Evolutionary conservation across 2,329 filamentous ascomycete genomes (phyloP).

Genomic region (Hypoxylon sp.): DNA sequence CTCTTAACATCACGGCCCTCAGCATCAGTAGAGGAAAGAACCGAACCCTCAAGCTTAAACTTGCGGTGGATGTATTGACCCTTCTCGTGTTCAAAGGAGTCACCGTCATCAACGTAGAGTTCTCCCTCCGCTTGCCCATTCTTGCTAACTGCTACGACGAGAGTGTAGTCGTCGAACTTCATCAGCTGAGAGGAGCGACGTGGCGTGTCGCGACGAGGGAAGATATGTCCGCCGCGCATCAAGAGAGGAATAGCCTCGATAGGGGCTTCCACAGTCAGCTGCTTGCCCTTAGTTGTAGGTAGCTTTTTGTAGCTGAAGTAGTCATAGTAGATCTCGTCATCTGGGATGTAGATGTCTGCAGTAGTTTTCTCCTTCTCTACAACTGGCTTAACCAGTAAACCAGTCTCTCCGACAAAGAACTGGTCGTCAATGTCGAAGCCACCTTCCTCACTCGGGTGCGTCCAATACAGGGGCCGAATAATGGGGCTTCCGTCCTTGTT

Average conservation of each 20-base stretch:
- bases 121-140: slow-evolving; percentile 79
- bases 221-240: slow-evolving; percentile 93
- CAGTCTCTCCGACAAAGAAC: slow-evolving; percentile 88
- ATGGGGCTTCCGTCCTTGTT: slow-evolving; percentile 87
- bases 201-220: slow-evolving; percentile 89
- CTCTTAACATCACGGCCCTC: slow-evolving; percentile 66
- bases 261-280: slow-evolving; percentile 78
- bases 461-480: slow-evolving; percentile 91
- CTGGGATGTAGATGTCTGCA: slow-evolving; percentile 87
- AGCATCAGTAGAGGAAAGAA: slow-evolving; percentile 77
- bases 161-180: slow-evolving; percentile 94
- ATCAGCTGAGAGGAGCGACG: slow-evolving; percentile 88
- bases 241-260: slow-evolving; percentile 89
- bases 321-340: slow-evolving; percentile 91
- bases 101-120: slow-evolving; percentile 92
- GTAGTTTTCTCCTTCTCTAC: slow-evolving; percentile 79
- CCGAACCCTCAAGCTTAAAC: slow-evolving; percentile 74
- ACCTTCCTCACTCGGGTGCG: slow-evolving; percentile 85
- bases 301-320: slow-evolving; percentile 90
- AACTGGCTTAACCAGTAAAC: slow-evolving; percentile 92
- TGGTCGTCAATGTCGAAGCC: slow-evolving; percentile 95
- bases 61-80: slow-evolving; percentile 89
- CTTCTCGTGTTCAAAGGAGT: slow-evolving; percentile 87
- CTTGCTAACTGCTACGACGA: slow-evolving; percentile 80
- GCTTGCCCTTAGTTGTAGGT: slow-evolving; percentile 75